Base-by-base conservation (phyloP, 768 basidiomycete species). In the Pleurotus tuoliensis region DNA sequence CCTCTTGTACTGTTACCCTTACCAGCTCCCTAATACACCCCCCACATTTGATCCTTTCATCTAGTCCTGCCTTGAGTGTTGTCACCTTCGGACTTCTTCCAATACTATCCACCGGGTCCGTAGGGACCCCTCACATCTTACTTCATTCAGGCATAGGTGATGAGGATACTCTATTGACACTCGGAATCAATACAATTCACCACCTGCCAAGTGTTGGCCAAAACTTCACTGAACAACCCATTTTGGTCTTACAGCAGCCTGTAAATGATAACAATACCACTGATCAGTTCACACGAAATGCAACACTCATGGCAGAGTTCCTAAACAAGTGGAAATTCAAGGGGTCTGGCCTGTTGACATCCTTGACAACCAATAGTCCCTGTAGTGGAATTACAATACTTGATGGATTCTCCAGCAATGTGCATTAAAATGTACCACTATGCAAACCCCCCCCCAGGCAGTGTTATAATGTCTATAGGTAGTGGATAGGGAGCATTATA, bases 101-200 rank as follows among this genome's bases (percentile, higher is more conserved):
- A n/a, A n/a, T n/a, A n/a, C 62, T 77, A 3, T 74, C 73, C 1
- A 72, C 69, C 8, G 76, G 76, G 16, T 58, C 65, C 1, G 59
- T 75, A 16, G 34, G 45, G 37, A 69, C 67, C 4, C 65, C 69
- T n/a, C 58, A 60, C 12, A 47, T 70, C 30, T 58, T 70, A 8
- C 46, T 66, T 57, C 58, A 62, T 9, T 67, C 65, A 5, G 69
- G 69, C n/a, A 66, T 72, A 22, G 70, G 71, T 1, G 59, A 66
- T 37, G 6, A 41, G 0, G 22, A 8, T 0, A 15, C 24, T 1
- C 58, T 68, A 0, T 3, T 3, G 0, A 9, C 53, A 0, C 16
- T 59, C 11, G 71, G 70, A 4, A 74, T 72, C 3, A 63, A 73
- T 4, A 65, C 64, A 11, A 59, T 72, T 15, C 67, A 74, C 13